phyloP scores from a whole-genome alignment of 805 yeast genomes.

The Candida nanaspora region DNA sequence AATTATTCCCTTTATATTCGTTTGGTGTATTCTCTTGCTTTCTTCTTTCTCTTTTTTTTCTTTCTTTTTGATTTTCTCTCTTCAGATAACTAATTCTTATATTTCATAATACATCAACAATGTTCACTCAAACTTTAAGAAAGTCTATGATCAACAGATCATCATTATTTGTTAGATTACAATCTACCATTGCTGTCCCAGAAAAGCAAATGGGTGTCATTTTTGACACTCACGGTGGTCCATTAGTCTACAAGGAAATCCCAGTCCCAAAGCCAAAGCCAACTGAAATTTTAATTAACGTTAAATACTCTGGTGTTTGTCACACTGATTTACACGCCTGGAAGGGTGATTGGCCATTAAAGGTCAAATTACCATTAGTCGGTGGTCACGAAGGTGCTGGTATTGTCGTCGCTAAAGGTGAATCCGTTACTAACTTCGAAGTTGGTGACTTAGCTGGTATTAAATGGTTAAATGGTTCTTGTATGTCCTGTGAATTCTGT shows the following conservation, averaged over 20 bases:
- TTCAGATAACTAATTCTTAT: neutral
- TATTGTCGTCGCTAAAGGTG: constrained; percentile 58
- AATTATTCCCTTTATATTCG: neutral
- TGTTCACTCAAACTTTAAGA: constrained; percentile 15
- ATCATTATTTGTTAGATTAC: constrained; percentile 15
- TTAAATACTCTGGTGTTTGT: constrained; percentile 69
- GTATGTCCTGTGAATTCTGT: constrained; percentile 60
- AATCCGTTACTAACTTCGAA: constrained; percentile 50
- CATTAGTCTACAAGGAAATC: constrained; percentile 59
- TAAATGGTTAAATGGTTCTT: constrained; percentile 64
- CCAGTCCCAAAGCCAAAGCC: constrained; percentile 65
- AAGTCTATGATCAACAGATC: constrained; percentile 10
- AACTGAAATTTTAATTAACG: constrained; percentile 56
- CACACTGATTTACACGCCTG: constrained; percentile 72
- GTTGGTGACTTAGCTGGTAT: constrained; percentile 63
- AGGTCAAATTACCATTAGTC: constrained; percentile 49
- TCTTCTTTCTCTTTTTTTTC: neutral
- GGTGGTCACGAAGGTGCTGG: constrained; percentile 78
- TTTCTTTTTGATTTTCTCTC: neutral
- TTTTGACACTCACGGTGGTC: constrained; percentile 60
- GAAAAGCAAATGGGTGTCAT: constrained; percentile 63
- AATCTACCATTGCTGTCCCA: constrained; percentile 38
- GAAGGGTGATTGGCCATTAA: constrained; percentile 68
- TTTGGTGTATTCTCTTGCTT: neutral
- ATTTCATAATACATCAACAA: constrained; percentile 3